phyloP scores from a whole-genome alignment of 371 early-diverging fungal genomes.

The Haplosporangium sp. region DNA sequence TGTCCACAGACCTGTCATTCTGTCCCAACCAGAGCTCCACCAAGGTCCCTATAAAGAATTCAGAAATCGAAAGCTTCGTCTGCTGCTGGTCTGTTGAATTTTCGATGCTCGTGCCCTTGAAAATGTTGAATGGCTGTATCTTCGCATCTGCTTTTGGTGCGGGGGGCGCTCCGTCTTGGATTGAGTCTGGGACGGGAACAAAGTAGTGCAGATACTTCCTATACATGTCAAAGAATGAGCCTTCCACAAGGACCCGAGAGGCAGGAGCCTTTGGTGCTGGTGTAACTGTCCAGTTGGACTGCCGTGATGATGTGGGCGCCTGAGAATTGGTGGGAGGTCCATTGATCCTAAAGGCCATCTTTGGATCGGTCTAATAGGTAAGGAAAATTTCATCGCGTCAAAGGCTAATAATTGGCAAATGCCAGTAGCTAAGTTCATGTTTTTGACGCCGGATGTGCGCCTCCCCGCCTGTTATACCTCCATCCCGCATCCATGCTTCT shows the following conservation, averaged over 20 bases:
- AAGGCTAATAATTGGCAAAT: too few species aligned
- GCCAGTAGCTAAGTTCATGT: too few species aligned
- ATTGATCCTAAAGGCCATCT: constrained; percentile 40
- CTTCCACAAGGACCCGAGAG: constrained; percentile 39
- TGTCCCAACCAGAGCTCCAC: constrained; percentile 53
- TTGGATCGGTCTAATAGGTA: constrained; percentile 36
- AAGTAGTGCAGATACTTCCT: constrained; percentile 47
- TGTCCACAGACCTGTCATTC: constrained; percentile 44
- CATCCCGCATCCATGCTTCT: not conserved
- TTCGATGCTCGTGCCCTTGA: constrained; percentile 39
- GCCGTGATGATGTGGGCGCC: constrained; percentile 7
- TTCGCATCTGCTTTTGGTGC: not conserved
- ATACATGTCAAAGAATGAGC: constrained; percentile 46
- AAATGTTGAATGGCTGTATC: constrained; percentile 19
- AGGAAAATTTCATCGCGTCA: not conserved
- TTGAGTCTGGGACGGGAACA: constrained; percentile 35
- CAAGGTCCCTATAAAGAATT: constrained; percentile 49
- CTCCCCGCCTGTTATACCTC: not conserved
- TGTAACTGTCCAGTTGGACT: constrained; percentile 27
- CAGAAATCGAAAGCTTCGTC: constrained; percentile 41
- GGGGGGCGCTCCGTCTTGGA: not conserved
- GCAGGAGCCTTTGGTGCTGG: constrained; percentile 22
- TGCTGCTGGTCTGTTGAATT: constrained; percentile 33
- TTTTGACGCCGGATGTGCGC: too few species aligned
- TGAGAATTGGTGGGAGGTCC: constrained; percentile 9